phyloP scores from a whole-genome alignment of 306 rosid species.

The Lagenaria siceraria region DNA sequence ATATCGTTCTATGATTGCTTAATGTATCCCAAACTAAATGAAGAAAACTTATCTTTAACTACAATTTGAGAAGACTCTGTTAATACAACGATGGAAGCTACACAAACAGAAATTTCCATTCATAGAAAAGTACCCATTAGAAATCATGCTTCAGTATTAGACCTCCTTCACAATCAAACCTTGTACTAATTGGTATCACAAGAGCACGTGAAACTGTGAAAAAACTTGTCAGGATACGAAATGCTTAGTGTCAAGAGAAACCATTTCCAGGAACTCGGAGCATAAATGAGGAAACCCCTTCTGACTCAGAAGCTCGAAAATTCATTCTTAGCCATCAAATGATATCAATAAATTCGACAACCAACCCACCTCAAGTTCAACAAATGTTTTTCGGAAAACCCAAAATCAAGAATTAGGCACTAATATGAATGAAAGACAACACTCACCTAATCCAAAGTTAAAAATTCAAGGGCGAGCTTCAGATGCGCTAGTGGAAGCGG shows the following conservation, averaged over 20 bases:
- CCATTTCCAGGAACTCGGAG: not conserved
- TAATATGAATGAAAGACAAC: not conserved
- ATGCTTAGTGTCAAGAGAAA: not conserved
- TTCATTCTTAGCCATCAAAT: not conserved
- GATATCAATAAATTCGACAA: not conserved
- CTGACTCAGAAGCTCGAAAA: not conserved
- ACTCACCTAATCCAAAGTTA: constrained; percentile 8
- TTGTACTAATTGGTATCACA: not conserved
- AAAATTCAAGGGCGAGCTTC: not conserved
- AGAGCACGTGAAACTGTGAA: not conserved
- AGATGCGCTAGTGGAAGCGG: not conserved
- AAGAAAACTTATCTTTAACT: not conserved
- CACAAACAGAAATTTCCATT: not conserved
- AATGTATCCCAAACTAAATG: not conserved
- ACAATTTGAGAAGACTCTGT: not conserved
- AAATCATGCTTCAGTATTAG: not conserved
- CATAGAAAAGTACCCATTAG: not conserved
- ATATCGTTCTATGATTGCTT: not conserved
- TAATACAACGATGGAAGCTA: not conserved
- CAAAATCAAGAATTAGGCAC: not conserved
- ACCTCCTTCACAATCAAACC: not conserved
- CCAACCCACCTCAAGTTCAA: not conserved
- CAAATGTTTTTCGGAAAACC: not conserved
- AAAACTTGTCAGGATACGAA: not conserved
- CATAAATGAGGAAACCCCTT: not conserved